Evolutionary conservation across 1,284 basidiomycete species (phyloP).

Genomic region (Pyrrhoderma lamaoense): DNA sequence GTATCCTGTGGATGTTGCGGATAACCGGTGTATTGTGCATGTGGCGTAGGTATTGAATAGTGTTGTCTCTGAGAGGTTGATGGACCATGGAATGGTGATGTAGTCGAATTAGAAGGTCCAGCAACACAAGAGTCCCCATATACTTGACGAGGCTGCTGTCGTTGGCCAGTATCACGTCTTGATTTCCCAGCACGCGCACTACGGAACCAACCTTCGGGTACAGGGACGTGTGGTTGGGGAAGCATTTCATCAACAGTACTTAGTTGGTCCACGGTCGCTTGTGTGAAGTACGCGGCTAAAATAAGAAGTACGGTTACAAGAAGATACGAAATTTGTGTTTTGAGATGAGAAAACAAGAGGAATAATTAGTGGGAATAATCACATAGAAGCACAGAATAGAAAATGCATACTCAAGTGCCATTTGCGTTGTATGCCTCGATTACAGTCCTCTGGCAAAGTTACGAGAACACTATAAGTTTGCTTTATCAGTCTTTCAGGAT

Average conservation of each 20-base stretch:
- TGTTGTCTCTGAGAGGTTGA: background rate
- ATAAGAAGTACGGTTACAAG: constrained; percentile 9
- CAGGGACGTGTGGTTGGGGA: constrained; percentile 51
- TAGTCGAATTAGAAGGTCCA: constrained; percentile 8
- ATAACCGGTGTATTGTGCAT: background rate
- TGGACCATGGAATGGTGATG: background rate
- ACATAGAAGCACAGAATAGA: constrained; percentile 18
- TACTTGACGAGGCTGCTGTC: constrained; percentile 10
- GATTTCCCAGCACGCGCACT: constrained; percentile 63
- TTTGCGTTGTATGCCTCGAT: constrained; percentile 58
- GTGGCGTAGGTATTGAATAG: constrained; percentile 1
- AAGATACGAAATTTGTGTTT: constrained; percentile 12
- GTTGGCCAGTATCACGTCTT: constrained; percentile 32
- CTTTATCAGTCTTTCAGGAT: constrained; percentile 62
- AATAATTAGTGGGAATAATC: constrained; percentile 4
- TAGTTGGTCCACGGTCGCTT: constrained; percentile 59
- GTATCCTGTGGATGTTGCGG: too few species aligned
- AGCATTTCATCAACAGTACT: constrained; percentile 59
- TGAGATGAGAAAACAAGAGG: constrained; percentile 5
- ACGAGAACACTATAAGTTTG: constrained; percentile 80
- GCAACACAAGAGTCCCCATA: background rate
- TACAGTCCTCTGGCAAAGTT: constrained; percentile 56
- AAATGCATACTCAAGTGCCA: constrained; percentile 69
- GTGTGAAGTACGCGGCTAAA: constrained; percentile 74
- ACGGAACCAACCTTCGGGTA: constrained; percentile 69